Percentiles rank a stretch among this genome's conserved stretches.
phyloP scores from a whole-genome alignment of 1,139 yeast species.

The Suhomyces bokatorum region DNA sequence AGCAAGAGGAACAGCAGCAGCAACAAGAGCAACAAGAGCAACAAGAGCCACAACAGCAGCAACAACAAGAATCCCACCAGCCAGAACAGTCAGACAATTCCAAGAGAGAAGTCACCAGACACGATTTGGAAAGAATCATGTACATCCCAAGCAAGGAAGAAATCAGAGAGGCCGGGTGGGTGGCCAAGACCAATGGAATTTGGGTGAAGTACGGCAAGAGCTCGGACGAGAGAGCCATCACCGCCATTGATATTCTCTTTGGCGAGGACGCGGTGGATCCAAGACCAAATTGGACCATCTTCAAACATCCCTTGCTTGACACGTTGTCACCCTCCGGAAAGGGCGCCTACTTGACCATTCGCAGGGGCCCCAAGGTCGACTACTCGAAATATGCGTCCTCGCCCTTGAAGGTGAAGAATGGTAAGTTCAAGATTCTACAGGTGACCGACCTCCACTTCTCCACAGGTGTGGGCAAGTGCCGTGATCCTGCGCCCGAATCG shows the following conservation, averaged over 20 bases:
- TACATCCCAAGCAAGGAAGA: constrained; percentile 36
- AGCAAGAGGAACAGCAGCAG: constrained; percentile 1
- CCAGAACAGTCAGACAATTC: not conserved
- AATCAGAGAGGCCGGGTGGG: constrained; percentile 38
- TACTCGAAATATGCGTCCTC: constrained; percentile 21
- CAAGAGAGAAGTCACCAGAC: constrained; percentile 16
- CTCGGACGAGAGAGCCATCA: constrained; percentile 25
- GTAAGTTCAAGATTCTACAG: constrained; percentile 73
- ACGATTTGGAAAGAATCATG: constrained; percentile 24
- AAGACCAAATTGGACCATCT: constrained; percentile 64
- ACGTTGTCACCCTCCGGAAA: constrained; percentile 22
- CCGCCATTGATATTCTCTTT: constrained; percentile 62
- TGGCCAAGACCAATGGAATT: constrained; percentile 38
- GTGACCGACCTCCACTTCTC: constrained; percentile 85
- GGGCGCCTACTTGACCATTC: constrained; percentile 32
- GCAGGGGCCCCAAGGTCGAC: constrained; percentile 27
- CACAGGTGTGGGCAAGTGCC: constrained; percentile 73
- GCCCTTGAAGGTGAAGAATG: constrained; percentile 35
- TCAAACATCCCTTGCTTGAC: constrained; percentile 26
- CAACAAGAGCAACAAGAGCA: not conserved
- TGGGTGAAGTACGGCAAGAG: constrained; percentile 50
- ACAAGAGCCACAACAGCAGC: not conserved
- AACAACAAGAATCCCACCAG: not conserved
- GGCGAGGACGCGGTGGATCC: constrained; percentile 79
- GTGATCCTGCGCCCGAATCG: constrained; percentile 62